Conservation (phyloP, 2,329 filamentous ascomycete species). For the Plectosphaerella cucumerina region DNA sequence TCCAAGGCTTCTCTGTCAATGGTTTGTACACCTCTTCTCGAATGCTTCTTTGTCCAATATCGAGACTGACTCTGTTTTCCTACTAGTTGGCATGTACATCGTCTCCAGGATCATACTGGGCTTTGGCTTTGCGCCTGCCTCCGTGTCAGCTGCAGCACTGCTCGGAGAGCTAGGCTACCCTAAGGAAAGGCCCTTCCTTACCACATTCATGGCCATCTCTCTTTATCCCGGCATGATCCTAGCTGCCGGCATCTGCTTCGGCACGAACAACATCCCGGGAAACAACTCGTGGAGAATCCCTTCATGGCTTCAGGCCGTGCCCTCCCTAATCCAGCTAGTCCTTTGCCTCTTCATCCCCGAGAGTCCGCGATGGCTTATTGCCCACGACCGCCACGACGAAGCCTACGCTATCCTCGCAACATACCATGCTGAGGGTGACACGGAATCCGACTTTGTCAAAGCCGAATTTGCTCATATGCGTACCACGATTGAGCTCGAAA, state of each 20-base stretch:
- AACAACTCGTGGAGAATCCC: slow-evolving; percentile 39
- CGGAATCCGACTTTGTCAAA: slow-evolving; percentile 45
- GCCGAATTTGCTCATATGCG: slow-evolving; percentile 58
- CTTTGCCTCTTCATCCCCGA: slow-evolving; percentile 30
- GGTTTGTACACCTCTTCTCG: slow-evolving; percentile 22
- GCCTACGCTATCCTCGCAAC: slow-evolving; percentile 23
- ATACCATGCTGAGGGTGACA: slow-evolving; percentile 49
- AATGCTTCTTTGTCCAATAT: neutral
- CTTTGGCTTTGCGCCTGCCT: slow-evolving; percentile 54
- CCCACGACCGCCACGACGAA: slow-evolving; percentile 21
- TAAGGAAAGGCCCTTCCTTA: slow-evolving; percentile 54
- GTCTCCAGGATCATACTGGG: slow-evolving; percentile 54
- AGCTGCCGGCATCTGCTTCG: slow-evolving; percentile 43
- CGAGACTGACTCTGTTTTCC: neutral
- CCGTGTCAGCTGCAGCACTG: slow-evolving; percentile 52
- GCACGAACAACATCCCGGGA: slow-evolving; percentile 32
- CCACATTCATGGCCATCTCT: slow-evolving; percentile 47
- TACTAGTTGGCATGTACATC: slow-evolving; percentile 47
- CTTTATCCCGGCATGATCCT: slow-evolving; percentile 24
- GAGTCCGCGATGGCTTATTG: slow-evolving; percentile 25
- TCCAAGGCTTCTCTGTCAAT: slow-evolving; percentile 47
- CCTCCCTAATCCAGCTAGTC: slow-evolving; percentile 30
- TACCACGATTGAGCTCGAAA: slow-evolving; percentile 48
- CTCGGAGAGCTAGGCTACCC: slow-evolving; percentile 58
- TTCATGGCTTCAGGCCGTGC: slow-evolving; percentile 38